A percentile compares a stretch with the other conserved stretches of the same genome.
Conservation (phyloP, 257 asterid genomes). For the Primulina tabacum region DNA sequence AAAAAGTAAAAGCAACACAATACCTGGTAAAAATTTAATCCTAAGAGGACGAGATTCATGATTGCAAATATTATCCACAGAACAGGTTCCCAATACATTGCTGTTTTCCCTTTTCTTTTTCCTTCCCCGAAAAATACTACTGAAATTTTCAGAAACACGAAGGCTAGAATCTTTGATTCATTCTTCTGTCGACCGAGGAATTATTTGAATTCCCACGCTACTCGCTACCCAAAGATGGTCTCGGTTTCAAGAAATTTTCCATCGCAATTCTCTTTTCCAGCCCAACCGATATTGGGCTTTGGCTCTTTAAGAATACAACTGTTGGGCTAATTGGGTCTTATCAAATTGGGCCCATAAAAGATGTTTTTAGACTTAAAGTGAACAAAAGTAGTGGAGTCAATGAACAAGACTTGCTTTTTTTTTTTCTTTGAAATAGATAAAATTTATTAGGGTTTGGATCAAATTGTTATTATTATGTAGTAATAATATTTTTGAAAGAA, state of each 20-base stretch:
- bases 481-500: too few relatives aligned
- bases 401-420: too few relatives aligned
- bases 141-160: conserved; percentile 9
- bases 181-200: conserved; percentile 15
- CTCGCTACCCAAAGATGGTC: too few relatives aligned
- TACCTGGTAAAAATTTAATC: conserved; percentile 78
- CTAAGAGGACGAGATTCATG: conserved; percentile 52
- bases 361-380: too few relatives aligned
- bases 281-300: background rate
- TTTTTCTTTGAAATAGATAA: too few relatives aligned
- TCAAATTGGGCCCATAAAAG: background rate
- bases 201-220: conserved; percentile 1
- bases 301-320: background rate
- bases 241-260: background rate
- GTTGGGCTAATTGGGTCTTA: background rate
- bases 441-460: too few relatives aligned
- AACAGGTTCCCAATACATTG: conserved; percentile 61
- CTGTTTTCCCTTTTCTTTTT: background rate
- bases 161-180: conserved; percentile 13
- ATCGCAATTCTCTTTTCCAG: background rate
- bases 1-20: background rate
- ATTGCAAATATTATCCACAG: conserved; percentile 59
- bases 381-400: too few relatives aligned
- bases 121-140: conserved; percentile 1
- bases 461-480: too few relatives aligned